These are phyloP conservation scores for Thelonectria olida DNA, from an alignment of 2,329 filamentous ascomycete genomes.

Conservation along the genomic window DNA sequence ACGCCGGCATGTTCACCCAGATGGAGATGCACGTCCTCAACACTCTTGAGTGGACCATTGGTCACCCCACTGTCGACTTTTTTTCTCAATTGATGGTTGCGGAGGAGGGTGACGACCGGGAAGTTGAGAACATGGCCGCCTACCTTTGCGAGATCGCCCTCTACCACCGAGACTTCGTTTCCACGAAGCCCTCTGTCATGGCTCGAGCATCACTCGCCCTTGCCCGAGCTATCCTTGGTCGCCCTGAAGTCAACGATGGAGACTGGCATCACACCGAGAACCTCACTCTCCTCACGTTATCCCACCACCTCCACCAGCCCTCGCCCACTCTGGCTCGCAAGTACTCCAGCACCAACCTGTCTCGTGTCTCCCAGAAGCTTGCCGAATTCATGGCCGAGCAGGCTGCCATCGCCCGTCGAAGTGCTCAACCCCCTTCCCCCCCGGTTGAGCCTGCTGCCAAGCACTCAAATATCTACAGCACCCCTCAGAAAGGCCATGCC, in stretches of 20 bases:
- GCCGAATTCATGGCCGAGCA: slow-evolving; percentile 68
- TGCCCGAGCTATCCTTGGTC: slow-evolving; percentile 84
- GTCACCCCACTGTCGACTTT: slow-evolving; percentile 94
- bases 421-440: slow-evolving; percentile 66
- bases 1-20: slow-evolving; percentile 99
- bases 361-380: slow-evolving; percentile 63
- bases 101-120: slow-evolving; percentile 80
- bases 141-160: slow-evolving; percentile 96
- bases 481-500: slow-evolving; percentile 79
- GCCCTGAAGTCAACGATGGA: slow-evolving; percentile 77
- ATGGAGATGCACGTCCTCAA: slow-evolving; percentile 99
- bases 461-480: slow-evolving; percentile 73
- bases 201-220: slow-evolving; percentile 87
- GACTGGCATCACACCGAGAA: slow-evolving; percentile 82
- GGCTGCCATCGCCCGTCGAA: slow-evolving; percentile 62
- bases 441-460: slow-evolving; percentile 63
- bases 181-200: slow-evolving; percentile 89
- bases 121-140: slow-evolving; percentile 92
- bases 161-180: slow-evolving; percentile 97
- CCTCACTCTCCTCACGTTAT: slow-evolving; percentile 68
- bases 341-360: slow-evolving; percentile 64
- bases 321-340: slow-evolving; percentile 68
- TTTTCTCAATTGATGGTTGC: slow-evolving; percentile 89
- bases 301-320: slow-evolving; percentile 67
- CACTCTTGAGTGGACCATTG: slow-evolving; percentile 95